Base-by-base conservation (phyloP, 2,329 filamentous ascomycete genomes). In the Alternaria longipes region DNA sequence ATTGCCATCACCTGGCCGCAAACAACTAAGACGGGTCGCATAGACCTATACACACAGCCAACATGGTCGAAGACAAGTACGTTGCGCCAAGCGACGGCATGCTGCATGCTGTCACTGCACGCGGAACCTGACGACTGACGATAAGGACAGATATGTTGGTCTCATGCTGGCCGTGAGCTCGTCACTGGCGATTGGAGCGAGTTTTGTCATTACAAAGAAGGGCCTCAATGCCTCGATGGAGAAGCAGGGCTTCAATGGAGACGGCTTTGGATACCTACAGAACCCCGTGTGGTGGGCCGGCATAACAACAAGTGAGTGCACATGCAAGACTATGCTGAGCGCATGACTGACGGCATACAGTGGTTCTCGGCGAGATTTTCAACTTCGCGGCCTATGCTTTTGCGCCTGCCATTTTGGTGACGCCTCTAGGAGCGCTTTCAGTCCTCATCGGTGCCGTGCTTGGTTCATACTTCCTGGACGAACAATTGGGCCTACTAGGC, bases 121-220 rank as follows among this genome's bases (percentile, higher is more conserved):
- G 20, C 32, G 9, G 45, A 30, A 18, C 32, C 38, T 40, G 24
- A 24, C 26, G 54, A 63, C 75, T 78, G 54, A 78, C 68, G 60
- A 59, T 64, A 49, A 61, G 61, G 61, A 71, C 71, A 80, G 78
- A 76, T 80, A 80, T 63, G 59, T 81, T 46, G 79, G 79, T 60
- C 75, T 81, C 42, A 71, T 74, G 63, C 70, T 81, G 68, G 79
- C 79, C 56, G 67, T 81, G 59, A 74, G 74, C 53, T 79, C 78
- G n/a, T 80, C 78, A 53, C 68, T 80, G 41, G 77, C 77, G 45
- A 80, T 80, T 55, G 78, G 93, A 76, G 93, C 92, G 53, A 97
- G 94, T 86, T 99, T 99, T 80, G 94, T 99, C 70, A 97, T 99
- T 74, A 99, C 96, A 49, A 99, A 99, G 83, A 98, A 97, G 91